These are phyloP conservation scores for Fusarium euwallaceae DNA, from an alignment of 2,329 filamentous ascomycete species.

Conservation along the genomic window DNA sequence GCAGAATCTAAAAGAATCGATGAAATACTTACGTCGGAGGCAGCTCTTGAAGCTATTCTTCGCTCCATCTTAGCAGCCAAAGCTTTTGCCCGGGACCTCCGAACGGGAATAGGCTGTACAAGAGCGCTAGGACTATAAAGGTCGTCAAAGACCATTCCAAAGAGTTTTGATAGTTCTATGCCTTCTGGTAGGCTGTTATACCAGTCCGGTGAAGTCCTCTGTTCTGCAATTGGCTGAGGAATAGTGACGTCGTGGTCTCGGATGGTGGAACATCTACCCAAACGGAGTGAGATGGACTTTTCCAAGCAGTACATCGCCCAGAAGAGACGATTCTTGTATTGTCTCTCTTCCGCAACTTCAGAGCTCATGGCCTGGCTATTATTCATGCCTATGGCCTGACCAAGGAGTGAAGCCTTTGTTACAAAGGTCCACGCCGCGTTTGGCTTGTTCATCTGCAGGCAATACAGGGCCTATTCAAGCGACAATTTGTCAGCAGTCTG, in stretches of 20 bases:
- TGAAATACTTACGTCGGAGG: background rate
- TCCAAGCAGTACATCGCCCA: background rate
- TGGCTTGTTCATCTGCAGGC: background rate
- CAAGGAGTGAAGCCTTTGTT: background rate
- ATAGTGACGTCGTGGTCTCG: background rate
- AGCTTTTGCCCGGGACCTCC: background rate
- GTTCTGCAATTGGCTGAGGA: background rate
- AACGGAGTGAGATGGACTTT: background rate
- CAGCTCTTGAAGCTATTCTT: background rate
- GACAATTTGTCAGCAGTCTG: rapidly evolving
- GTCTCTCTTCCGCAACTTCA: background rate
- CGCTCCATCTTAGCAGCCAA: background rate
- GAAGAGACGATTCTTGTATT: background rate
- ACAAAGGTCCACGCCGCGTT: background rate
- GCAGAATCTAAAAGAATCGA: background rate
- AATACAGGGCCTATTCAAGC: background rate
- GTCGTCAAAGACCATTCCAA: background rate
- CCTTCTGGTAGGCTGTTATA: background rate
- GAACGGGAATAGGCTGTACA: background rate
- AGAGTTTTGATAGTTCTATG: background rate
- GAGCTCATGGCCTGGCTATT: background rate
- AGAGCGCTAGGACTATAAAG: background rate
- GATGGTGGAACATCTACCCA: background rate
- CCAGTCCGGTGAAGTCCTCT: background rate
- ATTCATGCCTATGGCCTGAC: background rate